Conservation (phyloP, 208 protist genomes). For the Leishmania guyanensis region DNA sequence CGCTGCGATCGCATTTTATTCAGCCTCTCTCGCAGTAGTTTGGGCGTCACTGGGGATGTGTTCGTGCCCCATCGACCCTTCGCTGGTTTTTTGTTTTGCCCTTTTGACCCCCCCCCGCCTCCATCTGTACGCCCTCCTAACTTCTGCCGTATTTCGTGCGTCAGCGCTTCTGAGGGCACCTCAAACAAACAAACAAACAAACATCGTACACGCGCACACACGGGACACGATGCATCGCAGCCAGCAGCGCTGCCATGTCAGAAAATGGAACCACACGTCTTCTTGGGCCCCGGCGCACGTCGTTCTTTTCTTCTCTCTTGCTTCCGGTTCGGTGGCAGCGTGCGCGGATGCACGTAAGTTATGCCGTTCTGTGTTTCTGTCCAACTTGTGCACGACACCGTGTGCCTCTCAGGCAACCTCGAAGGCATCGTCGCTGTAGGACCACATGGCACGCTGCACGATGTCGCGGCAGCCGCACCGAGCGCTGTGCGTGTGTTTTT, state of each 20-base stretch:
- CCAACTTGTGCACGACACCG: not conserved
- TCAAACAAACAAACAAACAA: too few relatives aligned
- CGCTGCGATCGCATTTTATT: not conserved
- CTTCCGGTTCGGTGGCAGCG: not conserved
- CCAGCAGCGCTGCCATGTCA: not conserved
- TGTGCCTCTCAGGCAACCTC: slow-evolving; percentile 9
- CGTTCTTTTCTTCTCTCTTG: not conserved
- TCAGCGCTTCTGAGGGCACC: not conserved
- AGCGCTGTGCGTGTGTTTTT: slow-evolving; percentile 15
- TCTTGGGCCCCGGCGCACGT: not conserved
- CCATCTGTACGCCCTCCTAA: not conserved
- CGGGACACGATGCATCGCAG: not conserved
- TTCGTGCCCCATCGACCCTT: not conserved
- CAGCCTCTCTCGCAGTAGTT: not conserved
- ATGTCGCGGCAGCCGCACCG: not conserved
- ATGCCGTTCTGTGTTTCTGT: slow-evolving; percentile 12
- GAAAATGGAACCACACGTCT: not conserved
- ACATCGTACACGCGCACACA: not conserved
- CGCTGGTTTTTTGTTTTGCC: not conserved
- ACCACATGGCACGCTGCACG: not conserved
- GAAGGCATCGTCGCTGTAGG: slow-evolving; percentile 3
- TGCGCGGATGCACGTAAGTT: not conserved
- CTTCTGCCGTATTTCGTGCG: not conserved
- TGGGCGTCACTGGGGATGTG: not conserved
- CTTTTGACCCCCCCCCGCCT: not conserved